phyloP scores from a whole-genome alignment of 1,284 basidiomycete genomes.

The Sporisorium exsertum region DNA sequence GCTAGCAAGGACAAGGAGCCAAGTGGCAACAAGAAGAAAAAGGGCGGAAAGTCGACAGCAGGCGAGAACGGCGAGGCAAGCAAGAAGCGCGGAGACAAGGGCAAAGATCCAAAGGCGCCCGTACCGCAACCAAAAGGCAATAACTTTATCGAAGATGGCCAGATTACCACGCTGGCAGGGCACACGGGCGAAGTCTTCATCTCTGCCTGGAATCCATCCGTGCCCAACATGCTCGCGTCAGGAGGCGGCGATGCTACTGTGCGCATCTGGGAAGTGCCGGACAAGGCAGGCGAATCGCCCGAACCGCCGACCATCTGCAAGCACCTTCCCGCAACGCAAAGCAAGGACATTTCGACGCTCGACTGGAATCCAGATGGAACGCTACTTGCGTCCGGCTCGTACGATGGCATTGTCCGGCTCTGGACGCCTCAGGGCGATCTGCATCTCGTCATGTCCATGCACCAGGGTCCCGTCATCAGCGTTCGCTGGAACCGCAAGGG shows the following conservation, averaged over 20 bases:
- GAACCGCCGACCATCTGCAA: constrained; percentile 65
- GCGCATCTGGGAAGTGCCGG: constrained; percentile 67
- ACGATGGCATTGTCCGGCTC: constrained; percentile 68
- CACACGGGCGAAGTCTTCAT: constrained; percentile 67
- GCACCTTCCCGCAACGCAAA: constrained; percentile 66
- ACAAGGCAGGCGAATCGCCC: constrained; percentile 33
- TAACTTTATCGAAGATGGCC: constrained; percentile 39
- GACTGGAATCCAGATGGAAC: constrained; percentile 69
- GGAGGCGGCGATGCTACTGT: constrained; percentile 69
- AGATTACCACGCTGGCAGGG: constrained; percentile 56
- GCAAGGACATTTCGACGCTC: constrained; percentile 67
- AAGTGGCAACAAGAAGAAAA: constrained; percentile 54
- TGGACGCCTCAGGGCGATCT: constrained; percentile 69
- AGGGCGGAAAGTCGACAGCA: constrained; percentile 43
- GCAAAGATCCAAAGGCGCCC: constrained; percentile 46
- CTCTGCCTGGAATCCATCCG: constrained; percentile 68
- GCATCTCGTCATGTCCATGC: constrained; percentile 69
- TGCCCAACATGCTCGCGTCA: constrained; percentile 66
- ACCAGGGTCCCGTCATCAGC: constrained; percentile 68
- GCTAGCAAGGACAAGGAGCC: constrained; percentile 36
- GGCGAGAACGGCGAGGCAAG: constrained; percentile 40
- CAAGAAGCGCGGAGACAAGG: constrained; percentile 49
- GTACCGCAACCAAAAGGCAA: constrained; percentile 45
- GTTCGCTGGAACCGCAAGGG: constrained; percentile 69
- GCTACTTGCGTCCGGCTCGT: constrained; percentile 66